A percentile compares a stretch with the other conserved stretches of the same genome.
phyloP scores from a whole-genome alignment of 2,329 filamentous ascomycete species.

The Aspergillus glaucus region DNA sequence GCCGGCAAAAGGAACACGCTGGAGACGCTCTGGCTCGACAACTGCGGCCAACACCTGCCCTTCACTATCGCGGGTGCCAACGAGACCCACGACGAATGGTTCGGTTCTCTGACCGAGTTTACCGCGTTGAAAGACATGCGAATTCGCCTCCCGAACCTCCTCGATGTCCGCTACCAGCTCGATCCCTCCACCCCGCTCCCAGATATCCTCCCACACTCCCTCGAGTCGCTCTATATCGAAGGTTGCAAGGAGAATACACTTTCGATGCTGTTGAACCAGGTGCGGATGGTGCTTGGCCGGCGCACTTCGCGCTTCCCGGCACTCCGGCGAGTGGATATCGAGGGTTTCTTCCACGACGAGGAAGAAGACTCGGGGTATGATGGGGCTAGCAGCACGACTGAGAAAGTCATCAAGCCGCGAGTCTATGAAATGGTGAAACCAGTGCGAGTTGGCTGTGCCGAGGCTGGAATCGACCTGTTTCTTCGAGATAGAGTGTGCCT shows the following conservation, averaged over 20 bases:
- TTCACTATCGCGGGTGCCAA: slow-evolving; percentile 25
- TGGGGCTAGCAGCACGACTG: slow-evolving; percentile 1
- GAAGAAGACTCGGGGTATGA: slow-evolving; percentile 13
- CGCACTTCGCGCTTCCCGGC: slow-evolving; percentile 12
- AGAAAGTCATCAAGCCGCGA: slow-evolving; percentile 16
- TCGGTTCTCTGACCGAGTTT: slow-evolving; percentile 23
- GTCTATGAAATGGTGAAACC: slow-evolving; percentile 18
- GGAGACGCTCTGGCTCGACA: slow-evolving; percentile 24
- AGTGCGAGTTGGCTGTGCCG: slow-evolving; percentile 14
- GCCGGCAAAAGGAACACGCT: slow-evolving; percentile 17
- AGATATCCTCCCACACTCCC: slow-evolving; percentile 16
- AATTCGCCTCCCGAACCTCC: slow-evolving; percentile 25
- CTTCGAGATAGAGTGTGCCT: slow-evolving; percentile 20
- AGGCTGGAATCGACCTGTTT: slow-evolving; percentile 16
- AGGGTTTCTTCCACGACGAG: slow-evolving; percentile 22
- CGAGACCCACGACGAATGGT: slow-evolving; percentile 26
- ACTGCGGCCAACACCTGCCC: slow-evolving; percentile 19
- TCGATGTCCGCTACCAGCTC: slow-evolving; percentile 22
- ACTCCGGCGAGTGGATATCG: slow-evolving; percentile 17
- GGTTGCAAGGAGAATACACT: slow-evolving; percentile 22
- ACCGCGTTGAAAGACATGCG: slow-evolving; percentile 20
- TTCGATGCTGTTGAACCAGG: slow-evolving; percentile 19
- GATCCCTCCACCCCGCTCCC: slow-evolving; percentile 18
- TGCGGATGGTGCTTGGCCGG: slow-evolving; percentile 15
- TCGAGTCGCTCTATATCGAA: slow-evolving; percentile 22